phyloP scores from a whole-genome alignment of 345 rosid genomes.

The Eucalyptus urophylla region DNA sequence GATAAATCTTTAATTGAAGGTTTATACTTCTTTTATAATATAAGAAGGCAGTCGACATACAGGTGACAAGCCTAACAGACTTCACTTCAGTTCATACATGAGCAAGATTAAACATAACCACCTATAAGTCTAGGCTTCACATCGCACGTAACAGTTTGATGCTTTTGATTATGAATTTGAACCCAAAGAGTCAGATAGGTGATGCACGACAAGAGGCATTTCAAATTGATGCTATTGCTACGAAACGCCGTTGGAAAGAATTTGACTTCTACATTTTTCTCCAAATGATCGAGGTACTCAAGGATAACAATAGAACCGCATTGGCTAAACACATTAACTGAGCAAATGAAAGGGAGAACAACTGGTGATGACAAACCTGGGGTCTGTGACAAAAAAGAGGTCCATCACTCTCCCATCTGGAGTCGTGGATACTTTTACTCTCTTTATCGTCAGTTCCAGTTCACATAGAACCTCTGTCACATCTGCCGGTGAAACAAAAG shows the following conservation, averaged over 20 bases:
- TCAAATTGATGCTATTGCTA: background rate
- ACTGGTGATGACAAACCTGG: slow-evolving; percentile 30
- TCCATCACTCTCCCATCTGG: slow-evolving; percentile 71
- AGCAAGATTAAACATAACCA: background rate
- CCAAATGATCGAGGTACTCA: background rate
- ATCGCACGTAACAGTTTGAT: background rate
- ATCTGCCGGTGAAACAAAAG: slow-evolving; percentile 10
- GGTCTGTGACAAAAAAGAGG: slow-evolving; percentile 59
- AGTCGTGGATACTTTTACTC: slow-evolving; percentile 55
- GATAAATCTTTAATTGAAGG: background rate
- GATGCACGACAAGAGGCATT: background rate
- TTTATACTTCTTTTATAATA: background rate
- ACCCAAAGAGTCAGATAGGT: background rate
- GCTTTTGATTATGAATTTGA: background rate
- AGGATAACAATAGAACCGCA: background rate
- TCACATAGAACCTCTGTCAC: slow-evolving; percentile 57
- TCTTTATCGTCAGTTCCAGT: slow-evolving; percentile 52
- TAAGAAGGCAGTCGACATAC: background rate
- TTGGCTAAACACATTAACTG: background rate
- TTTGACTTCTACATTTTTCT: background rate
- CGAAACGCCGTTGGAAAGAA: background rate
- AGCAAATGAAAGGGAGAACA: background rate
- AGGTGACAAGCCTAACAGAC: background rate
- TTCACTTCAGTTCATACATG: background rate
- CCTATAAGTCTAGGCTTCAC: background rate